These are phyloP conservation scores for Orychophragmus violaceus DNA, from an alignment of 345 rosid species.

Conservation along the genomic window DNA sequence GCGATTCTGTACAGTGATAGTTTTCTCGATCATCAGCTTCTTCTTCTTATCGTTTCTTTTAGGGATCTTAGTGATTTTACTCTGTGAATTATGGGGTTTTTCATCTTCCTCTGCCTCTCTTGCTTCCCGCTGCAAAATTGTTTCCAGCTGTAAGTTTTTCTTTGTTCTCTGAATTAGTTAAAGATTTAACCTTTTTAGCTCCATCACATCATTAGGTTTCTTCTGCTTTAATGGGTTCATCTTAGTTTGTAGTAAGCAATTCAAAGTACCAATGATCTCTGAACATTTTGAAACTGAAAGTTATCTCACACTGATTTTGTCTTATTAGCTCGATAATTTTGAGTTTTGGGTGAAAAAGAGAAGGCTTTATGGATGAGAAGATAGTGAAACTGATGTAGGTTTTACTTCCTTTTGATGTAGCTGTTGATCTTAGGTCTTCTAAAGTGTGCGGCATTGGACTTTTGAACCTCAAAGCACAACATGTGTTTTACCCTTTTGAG, in stretches of 20 bases:
- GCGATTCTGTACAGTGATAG: constrained; percentile 42
- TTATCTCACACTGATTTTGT: not conserved
- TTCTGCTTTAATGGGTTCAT: not conserved
- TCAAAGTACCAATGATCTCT: not conserved
- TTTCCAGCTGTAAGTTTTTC: constrained; percentile 67
- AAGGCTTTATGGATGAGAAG: not conserved
- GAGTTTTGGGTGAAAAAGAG: not conserved
- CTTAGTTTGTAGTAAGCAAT: not conserved
- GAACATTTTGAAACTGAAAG: not conserved
- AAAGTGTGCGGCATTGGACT: constrained; percentile 79
- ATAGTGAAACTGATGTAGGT: constrained; percentile 7
- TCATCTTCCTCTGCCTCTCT: constrained; percentile 38
- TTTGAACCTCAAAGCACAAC: constrained; percentile 64
- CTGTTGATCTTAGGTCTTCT: constrained; percentile 88
- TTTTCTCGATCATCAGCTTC: constrained; percentile 45
- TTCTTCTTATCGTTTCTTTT: constrained; percentile 38
- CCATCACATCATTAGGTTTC: not conserved
- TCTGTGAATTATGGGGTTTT: constrained; percentile 42
- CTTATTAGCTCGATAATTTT: not conserved
- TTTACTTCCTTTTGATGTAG: constrained; percentile 33
- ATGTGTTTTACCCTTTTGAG: constrained; percentile 56
- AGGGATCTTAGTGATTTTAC: constrained; percentile 39
- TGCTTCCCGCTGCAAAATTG: constrained; percentile 68
- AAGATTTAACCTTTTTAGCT: not conserved
- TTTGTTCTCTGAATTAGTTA: not conserved